Evolutionary conservation across 305 asterid species (phyloP), one percentile per base, ranked within the genome.

Genomic region (Stenogyne calaminthoides): DNA sequence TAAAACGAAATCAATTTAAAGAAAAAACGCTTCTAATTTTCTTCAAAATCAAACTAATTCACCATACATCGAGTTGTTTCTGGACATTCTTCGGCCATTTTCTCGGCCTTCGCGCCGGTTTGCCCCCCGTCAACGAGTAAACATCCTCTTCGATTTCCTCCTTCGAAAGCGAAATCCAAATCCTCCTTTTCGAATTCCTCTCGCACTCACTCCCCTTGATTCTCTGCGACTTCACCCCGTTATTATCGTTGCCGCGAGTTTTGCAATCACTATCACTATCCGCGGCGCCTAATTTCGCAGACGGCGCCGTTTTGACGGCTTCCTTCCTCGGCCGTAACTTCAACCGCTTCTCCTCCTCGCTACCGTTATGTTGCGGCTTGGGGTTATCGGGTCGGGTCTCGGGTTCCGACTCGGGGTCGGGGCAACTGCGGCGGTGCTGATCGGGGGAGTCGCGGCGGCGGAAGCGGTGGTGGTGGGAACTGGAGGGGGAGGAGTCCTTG

Each of bases 111-210:
- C 97, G 89, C 18, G 94, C 57, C 54, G 98, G 97, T 65, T 84
- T 82, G 19, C 87, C 85, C 34, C 98, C 96, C n/a, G 98, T 91
- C 78, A 91, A 47, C 37, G 98, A 82, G 47, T 89, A 93, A 44
- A 93, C 72, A 71, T 93, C 98, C 73, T 93, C 98, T 36, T 93
- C 98, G 60, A 93, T 93, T 83, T 93, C 98, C 64, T 89, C 97
- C 70, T 67, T 88, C 27, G 97, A 85, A 7, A 93, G 81, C 27
- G 97, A 88, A 79, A 91, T 84, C 97, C 94, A 91, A 11, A 93
- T 39, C 86, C 73, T 91, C 89, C 82, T 84, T 83, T 84, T 88
- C 20, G 77, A 83, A 71, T 81, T 82, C 74, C 75, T 73, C 75
- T 86, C 89, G 64, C 70, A 76, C 10, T 20, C 60, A 62, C 84